Percentiles rank a stretch among this genome's conserved stretches.
These are phyloP conservation scores for Kwoniella bestiolae DNA, from an alignment of 768 basidiomycete species.

Conservation along the genomic window DNA sequence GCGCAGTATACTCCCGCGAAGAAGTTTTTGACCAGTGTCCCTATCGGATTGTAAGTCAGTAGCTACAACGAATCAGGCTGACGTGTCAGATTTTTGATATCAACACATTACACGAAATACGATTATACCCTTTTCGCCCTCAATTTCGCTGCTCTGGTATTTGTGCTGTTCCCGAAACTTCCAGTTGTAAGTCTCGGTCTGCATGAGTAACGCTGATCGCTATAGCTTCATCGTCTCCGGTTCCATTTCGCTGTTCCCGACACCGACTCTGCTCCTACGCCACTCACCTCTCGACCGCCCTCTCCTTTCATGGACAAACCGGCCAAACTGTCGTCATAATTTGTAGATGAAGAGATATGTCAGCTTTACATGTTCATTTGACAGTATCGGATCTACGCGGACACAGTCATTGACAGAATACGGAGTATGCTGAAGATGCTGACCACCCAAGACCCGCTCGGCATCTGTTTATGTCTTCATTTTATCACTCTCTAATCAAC, in stretches of 20 bases:
- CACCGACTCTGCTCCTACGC: slow-evolving; percentile 20
- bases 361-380: background rate
- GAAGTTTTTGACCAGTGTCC: slow-evolving; percentile 92
- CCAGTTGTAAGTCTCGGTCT: slow-evolving; percentile 69
- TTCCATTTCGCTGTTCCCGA: slow-evolving; percentile 29
- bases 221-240: slow-evolving; percentile 21
- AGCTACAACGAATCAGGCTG: background rate
- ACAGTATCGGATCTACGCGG: too few species aligned
- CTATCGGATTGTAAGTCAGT: slow-evolving; percentile 76
- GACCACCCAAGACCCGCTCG: too few species aligned
- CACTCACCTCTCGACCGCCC: slow-evolving; percentile 19
- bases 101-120: slow-evolving; percentile 98
- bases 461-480: too few species aligned
- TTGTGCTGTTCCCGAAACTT: slow-evolving; percentile 92
- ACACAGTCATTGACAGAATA: too few species aligned
- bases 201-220: background rate
- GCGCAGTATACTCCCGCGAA: slow-evolving; percentile 98
- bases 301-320: slow-evolving; percentile 19
- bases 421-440: too few species aligned
- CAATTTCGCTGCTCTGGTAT: slow-evolving; percentile 74
- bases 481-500: too few species aligned
- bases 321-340: slow-evolving; percentile 9
- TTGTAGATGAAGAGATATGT: background rate
- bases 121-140: slow-evolving; percentile 90
- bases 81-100: slow-evolving; percentile 78